Percentiles rank a stretch among this genome's conserved stretches.
These are phyloP conservation scores for Elsinoe ampelina DNA, from an alignment of 2,329 filamentous ascomycete genomes.

Conservation along the genomic window DNA sequence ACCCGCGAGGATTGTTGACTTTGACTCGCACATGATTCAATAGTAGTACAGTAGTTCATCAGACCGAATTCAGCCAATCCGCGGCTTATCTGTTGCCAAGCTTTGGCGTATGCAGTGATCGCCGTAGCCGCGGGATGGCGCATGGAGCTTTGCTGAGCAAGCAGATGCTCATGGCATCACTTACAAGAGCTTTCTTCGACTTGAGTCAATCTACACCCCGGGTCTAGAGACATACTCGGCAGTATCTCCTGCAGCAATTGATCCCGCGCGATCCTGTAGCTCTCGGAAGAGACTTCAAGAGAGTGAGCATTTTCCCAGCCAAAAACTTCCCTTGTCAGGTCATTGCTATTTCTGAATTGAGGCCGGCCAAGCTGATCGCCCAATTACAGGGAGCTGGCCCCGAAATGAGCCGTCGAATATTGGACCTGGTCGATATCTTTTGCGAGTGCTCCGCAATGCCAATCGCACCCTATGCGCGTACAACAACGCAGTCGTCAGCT, in stretches of 20 bases:
- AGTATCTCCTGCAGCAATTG: too few relatives aligned
- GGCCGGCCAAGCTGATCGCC: not conserved
- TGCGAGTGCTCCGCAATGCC: not conserved
- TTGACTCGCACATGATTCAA: not conserved
- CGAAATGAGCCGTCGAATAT: slow-evolving; percentile 1
- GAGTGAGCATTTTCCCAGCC: too few relatives aligned
- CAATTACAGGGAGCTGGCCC: not conserved
- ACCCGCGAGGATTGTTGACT: not conserved
- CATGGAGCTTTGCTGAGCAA: not conserved
- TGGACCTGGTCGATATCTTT: not conserved
- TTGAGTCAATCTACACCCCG: too few relatives aligned
- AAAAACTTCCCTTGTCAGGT: too few relatives aligned
- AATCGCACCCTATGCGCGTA: not conserved
- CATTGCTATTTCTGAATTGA: not conserved
- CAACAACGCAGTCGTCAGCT: not conserved
- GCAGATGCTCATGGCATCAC: too few relatives aligned
- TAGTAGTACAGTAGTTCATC: not conserved
- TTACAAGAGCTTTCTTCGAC: too few relatives aligned
- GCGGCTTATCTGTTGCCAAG: slow-evolving; percentile 1
- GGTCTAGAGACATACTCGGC: too few relatives aligned
- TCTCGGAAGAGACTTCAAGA: too few relatives aligned
- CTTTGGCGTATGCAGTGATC: slow-evolving; percentile 9
- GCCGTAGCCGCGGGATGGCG: not conserved
- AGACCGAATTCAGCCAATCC: not conserved
- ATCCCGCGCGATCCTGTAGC: too few relatives aligned